Conservation (phyloP, 2,329 filamentous ascomycete genomes). For the Coleophoma eucalyptorum region DNA sequence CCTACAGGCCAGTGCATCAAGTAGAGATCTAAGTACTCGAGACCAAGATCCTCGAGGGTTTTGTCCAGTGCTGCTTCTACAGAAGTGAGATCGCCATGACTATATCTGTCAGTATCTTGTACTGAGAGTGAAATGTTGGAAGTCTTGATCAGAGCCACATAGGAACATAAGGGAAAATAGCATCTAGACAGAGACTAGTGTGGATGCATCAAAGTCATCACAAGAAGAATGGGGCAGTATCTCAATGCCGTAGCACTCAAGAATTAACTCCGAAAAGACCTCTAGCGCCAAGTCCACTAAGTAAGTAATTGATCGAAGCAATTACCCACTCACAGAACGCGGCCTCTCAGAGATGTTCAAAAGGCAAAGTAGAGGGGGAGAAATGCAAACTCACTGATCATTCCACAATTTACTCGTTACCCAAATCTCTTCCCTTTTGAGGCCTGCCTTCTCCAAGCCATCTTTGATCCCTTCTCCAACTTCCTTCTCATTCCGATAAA, state of each 20-base stretch:
- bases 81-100: constrained; percentile 18
- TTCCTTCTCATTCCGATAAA: constrained; percentile 12
- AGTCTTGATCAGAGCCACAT: too few relatives aligned
- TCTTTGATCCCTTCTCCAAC: constrained; percentile 14
- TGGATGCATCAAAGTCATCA: too few relatives aligned
- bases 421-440: constrained; percentile 16
- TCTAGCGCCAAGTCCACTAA: too few relatives aligned
- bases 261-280: too few relatives aligned
- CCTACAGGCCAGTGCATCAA: constrained; percentile 28
- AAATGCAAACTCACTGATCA: constrained; percentile 5
- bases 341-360: too few relatives aligned
- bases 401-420: constrained; percentile 19
- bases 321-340: too few relatives aligned
- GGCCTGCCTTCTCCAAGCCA: constrained; percentile 6
- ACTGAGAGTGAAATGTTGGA: too few relatives aligned
- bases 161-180: too few relatives aligned
- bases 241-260: too few relatives aligned
- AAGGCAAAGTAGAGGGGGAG: neutral
- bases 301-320: too few relatives aligned
- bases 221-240: too few relatives aligned
- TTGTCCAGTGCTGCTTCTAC: constrained; percentile 17
- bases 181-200: too few relatives aligned
- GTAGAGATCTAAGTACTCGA: constrained; percentile 31
- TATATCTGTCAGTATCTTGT: neutral
- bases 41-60: constrained; percentile 25